Evolutionary conservation across 2,329 filamentous ascomycete genomes (phyloP).

Genomic region (Fusarium pseudograminearum): DNA sequence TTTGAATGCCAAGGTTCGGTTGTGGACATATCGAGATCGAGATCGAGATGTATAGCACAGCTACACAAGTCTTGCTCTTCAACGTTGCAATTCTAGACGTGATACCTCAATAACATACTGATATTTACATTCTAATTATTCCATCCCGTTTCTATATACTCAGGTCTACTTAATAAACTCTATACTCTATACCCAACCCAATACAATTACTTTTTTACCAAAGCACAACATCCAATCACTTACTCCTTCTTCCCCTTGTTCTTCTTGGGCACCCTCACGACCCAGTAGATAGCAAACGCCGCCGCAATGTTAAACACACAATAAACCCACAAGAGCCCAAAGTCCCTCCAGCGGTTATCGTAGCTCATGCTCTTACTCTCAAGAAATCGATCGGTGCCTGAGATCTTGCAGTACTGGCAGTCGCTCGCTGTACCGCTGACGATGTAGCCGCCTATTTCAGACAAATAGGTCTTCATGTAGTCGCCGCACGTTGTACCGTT

Average conservation of each 20-base stretch:
- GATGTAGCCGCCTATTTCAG: conserved; percentile 60
- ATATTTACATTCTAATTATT: not conserved
- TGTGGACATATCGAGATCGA: not conserved
- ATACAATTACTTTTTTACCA: not conserved
- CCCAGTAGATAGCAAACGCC: conserved; percentile 64
- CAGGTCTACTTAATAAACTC: not conserved
- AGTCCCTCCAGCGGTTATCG: conserved; percentile 66
- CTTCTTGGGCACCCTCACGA: conserved; percentile 54
- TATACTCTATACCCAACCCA: not conserved
- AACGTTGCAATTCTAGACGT: not conserved
- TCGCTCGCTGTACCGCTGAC: conserved; percentile 34
- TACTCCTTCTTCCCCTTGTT: conserved; percentile 37
- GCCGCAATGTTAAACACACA: conserved; percentile 64
- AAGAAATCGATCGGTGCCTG: conserved; percentile 56
- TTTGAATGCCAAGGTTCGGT: not conserved
- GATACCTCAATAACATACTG: not conserved
- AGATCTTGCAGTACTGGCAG: conserved; percentile 61
- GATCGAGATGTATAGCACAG: not conserved
- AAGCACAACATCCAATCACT: not conserved
- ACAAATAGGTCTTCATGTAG: conserved; percentile 65
- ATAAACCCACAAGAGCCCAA: conserved; percentile 66
- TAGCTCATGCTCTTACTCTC: conserved; percentile 59
- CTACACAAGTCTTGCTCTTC: not conserved
- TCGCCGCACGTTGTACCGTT: conserved; percentile 64
- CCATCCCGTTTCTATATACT: not conserved